Evolutionary conservation across 2,329 filamentous ascomycete species (phyloP), one percentile per base, ranked within the genome.

Genomic region (Corinectria fuckeliana): DNA sequence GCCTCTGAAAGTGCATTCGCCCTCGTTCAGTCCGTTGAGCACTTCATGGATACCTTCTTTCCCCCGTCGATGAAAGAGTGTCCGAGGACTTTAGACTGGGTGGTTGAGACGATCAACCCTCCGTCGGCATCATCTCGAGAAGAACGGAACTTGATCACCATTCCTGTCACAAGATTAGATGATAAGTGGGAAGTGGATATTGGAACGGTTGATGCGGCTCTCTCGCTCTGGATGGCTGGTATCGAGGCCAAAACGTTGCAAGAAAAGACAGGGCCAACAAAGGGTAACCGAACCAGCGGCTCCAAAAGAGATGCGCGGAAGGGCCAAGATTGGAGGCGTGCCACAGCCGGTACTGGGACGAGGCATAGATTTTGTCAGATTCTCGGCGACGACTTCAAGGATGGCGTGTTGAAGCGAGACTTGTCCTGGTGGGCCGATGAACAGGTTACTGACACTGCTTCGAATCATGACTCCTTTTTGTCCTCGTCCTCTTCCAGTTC

Each of bases 311-410:
- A n/a, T n/a, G n/a, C n/a, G n/a, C n/a, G n/a, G n/a, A n/a, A n/a
- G n/a, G n/a, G n/a, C n/a, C n/a, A n/a, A n/a, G n/a, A 48, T 7
- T 47, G 39, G 51, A 47, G 51, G 42, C 51, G 51, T 8, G 21
- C 51, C 10, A 30, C 16, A 6, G 20, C 45, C 21, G 28, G 18
- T 11, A 36, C 13, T 13, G 28, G n/a, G 38, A 5, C 13, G 10
- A 36, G 23, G 14, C 13, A 34, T 10, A 48, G 13, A 5, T 54
- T 32, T 14, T 14, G 10, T 3, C 30, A 26, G 3, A 44, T 54
- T 26, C 7, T 54, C 21, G 50, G 50, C 2, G n/a, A 51, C 25
- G 2, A 14, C 5, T 20, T 14, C 9, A 0, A 13, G 5, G 5
- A 34, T 18, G 20, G 9, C 20, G 11, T n/a, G 13, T 34, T 53